A percentile compares a stretch with the other conserved stretches of the same genome.
Evolutionary conservation across 305 asterid genomes (phyloP).

Genomic region (Fraxinus ornus): DNA sequence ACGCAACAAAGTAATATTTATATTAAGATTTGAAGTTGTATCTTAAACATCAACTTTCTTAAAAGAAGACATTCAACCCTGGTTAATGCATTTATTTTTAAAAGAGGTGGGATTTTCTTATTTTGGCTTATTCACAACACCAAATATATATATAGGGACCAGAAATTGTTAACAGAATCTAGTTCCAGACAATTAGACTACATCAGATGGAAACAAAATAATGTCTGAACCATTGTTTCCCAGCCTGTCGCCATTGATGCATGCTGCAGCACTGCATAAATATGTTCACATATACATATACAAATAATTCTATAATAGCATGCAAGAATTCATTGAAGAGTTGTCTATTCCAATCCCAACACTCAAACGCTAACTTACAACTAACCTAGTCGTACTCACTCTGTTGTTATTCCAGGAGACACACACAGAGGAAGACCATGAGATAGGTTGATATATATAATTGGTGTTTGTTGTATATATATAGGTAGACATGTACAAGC

Average conservation of each 20-base stretch:
- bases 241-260: neutral
- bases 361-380: neutral
- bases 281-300: no score
- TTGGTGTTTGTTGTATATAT: neutral
- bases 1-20: no score
- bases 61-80: no score
- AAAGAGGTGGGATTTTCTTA: no score
- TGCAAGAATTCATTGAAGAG: neutral
- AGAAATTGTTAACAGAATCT: neutral
- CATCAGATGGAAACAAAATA: neutral
- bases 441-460: neutral
- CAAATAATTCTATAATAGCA: no score
- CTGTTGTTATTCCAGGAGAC: slow-evolving; percentile 21
- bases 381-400: neutral
- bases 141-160: no score
- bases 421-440: neutral
- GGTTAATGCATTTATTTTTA: no score
- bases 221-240: neutral
- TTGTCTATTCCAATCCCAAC: slow-evolving; percentile 25
- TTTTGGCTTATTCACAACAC: neutral
- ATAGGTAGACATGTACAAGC: slow-evolving; percentile 11
- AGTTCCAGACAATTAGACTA: neutral
- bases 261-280: neutral
- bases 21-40: no score
- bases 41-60: no score